Base-by-base conservation (phyloP, 108 stramenopile species). In the Stephanodiscus triporus region DNA sequence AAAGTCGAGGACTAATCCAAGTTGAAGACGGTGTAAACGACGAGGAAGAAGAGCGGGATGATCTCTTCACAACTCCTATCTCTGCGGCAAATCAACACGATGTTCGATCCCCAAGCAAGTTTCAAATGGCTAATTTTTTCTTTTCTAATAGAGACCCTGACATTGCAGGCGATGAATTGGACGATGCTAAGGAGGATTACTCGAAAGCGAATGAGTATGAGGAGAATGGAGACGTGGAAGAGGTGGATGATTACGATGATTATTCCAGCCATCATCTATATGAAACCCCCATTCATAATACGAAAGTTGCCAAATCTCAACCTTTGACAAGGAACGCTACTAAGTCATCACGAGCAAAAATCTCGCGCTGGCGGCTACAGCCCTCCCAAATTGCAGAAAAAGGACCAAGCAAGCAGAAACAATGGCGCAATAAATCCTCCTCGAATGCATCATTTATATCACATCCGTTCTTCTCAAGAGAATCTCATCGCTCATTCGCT, bases 371-470 rank as follows among this genome's bases (percentile, higher is more conserved):
- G 60, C 20, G 56, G 56, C 9, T 30, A 34, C 11, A 57, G 13
- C 30, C 27, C 1, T n/a, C 29, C 5, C 38, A 30, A 61, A 42
- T 61, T 38, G 22, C 60, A 61, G 17, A 38, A 11, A 61, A 61
- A 61, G 5, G 0, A 61, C 60, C 30, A 32, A 37, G 6, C 19
- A 40, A 40, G 43, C 17, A n/a, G 30, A 30, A 50, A 43, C 47
- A 51, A 66, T 32, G 20, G 9, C 34, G 19, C 47, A 20, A 20
- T 50, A 16, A 37, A 1, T 48, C 69, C 3, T 69, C 68, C 13
- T 69, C 68, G 20, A 45, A 45, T 30, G 58, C 63, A 65, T 73
- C 72, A 29, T 73, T 65, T 42, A 65, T 73, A 26, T 34, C 34
- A 42, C 55, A n/a, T 64, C 72, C 55, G 65, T 73, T 37, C 51